Evolutionary conservation across 805 yeast species (phyloP), one percentile per base, ranked within the genome.

Genomic region (Yueomyces sp.): DNA sequence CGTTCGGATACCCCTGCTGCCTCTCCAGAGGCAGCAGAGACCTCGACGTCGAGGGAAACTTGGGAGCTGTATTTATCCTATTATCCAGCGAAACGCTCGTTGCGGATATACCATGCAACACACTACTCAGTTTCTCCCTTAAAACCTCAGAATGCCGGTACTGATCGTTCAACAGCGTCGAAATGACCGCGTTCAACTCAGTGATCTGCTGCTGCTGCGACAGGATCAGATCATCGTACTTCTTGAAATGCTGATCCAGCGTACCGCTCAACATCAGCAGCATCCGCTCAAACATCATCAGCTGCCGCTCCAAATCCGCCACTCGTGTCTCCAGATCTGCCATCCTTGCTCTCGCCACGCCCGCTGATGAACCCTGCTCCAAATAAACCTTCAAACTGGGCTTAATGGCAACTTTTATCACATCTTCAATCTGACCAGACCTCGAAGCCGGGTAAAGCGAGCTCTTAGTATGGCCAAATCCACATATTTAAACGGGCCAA

Each of bases 181-280:
- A 49, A 19, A 60, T 37, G 26, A 54, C 51, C 5, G 54, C 50
- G 40, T 51, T 55, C 39, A 60, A 45, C n/a, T 55, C 58, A 27
- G 43, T 47, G 11, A 60, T 58, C 43, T 57, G 63, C 40, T 57
- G 60, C 43, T 58, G 63, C 43, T 60, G 64, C 2, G 60, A 48
- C n/a, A 49, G 43, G 4, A 60, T 48, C 12, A 58, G 46, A 42
- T 49, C 45, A 42, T 60, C 63, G 42, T 60, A 60, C 41, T 53
- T 55, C 38, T 60, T 55, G 47, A 59, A 59, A 46, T 57, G 59
- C 30, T 55, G 57, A 40, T 60, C 64, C 41, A 60, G 42, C 29
- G 55, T 53, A 6, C 54, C 50, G 40, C 63, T 56, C 30, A 60
- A 45, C 33, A 57, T 52, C 44, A 59, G 60, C 31, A 60, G 54